Evolutionary conservation across 2,329 filamentous ascomycete species (phyloP), one percentile per base, ranked within the genome.

Genomic region (Calonectria henricotiae): DNA sequence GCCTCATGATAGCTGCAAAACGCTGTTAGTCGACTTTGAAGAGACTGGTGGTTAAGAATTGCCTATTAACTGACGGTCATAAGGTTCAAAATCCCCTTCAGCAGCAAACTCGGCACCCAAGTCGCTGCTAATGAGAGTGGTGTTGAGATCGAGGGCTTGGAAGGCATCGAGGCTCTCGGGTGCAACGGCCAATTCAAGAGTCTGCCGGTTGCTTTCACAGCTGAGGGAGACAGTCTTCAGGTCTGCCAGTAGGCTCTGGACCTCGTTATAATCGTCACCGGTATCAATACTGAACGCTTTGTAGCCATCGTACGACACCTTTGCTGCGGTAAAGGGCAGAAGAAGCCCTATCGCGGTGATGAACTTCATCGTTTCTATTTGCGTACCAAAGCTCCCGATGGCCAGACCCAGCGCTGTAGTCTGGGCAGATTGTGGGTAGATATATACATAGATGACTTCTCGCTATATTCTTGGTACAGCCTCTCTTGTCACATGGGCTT

Each of bases 281-380:
- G 51, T 20, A 12, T 58, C 51, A 11, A 58, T 58, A 7, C 51
- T 58, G 35, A 37, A 58, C 25, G 51, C 51, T 9, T 58, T 58
- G 51, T 58, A 58, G n/a, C 51, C 51, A 39, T 58, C 51, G 23
- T 58, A 58, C 12, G 51, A 58, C 20, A 58, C 51, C 51, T 58
- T 39, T 23, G 51, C 51, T 1, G 51, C 51, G 17, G 51, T 25
- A 7, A 58, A 12, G 51, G 51, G 51, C 51, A 58, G 5, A 17
- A 58, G 51, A 3, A 58, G 51, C 51, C 51, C 51, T 25, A 58
- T 15, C 3, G 51, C 20, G 13, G 51, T 58, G 17, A 37, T 15
- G 13, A 58, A 25, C 51, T 39, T 58, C 51, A 58, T 58, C 17
- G 5, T 55, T 13, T 13, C 35, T 55, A 3, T 37, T 25, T 25